Percentiles rank a stretch among this genome's conserved stretches.
Conservation (phyloP, 148 eudicot genomes). For the Selenicereus undatus region DNA sequence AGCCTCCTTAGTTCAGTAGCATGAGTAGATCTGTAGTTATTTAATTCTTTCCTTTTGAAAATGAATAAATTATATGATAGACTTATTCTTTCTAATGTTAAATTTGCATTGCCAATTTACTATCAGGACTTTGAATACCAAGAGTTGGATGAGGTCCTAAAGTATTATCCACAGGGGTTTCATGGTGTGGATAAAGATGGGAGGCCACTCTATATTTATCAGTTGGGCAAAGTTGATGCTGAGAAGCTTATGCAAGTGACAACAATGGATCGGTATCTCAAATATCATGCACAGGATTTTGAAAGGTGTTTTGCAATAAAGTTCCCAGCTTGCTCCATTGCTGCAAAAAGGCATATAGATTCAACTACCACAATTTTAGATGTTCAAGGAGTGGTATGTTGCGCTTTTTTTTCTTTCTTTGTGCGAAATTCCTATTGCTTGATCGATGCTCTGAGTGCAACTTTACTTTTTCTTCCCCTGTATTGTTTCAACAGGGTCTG, state of each 20-base stretch:
- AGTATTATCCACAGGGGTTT: constrained; percentile 74
- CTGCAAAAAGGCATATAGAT: constrained; percentile 74
- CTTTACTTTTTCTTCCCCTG: constrained; percentile 10
- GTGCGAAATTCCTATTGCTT: not conserved
- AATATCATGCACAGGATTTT: constrained; percentile 80
- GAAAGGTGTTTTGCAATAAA: constrained; percentile 60
- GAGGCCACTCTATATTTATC: constrained; percentile 80
- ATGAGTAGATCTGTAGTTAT: not conserved
- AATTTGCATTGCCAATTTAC: not conserved
- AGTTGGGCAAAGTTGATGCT: constrained; percentile 71
- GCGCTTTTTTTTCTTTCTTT: not conserved
- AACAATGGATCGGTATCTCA: constrained; percentile 66
- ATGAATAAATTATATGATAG: not conserved
- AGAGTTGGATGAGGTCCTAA: constrained; percentile 68
- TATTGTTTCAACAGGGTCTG: constrained; percentile 47
- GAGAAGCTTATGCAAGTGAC: constrained; percentile 76
- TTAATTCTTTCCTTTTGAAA: not conserved
- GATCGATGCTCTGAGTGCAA: not conserved
- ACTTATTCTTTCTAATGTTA: not conserved
- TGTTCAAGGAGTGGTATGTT: constrained; percentile 86
- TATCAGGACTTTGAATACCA: constrained; percentile 69
- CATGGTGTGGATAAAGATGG: constrained; percentile 94
- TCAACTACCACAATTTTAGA: constrained; percentile 81
- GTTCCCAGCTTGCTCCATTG: constrained; percentile 86
- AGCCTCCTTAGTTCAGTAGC: not conserved